Base-by-base conservation (phyloP, 805 yeast genomes). In the Barnettozyma populi region DNA sequence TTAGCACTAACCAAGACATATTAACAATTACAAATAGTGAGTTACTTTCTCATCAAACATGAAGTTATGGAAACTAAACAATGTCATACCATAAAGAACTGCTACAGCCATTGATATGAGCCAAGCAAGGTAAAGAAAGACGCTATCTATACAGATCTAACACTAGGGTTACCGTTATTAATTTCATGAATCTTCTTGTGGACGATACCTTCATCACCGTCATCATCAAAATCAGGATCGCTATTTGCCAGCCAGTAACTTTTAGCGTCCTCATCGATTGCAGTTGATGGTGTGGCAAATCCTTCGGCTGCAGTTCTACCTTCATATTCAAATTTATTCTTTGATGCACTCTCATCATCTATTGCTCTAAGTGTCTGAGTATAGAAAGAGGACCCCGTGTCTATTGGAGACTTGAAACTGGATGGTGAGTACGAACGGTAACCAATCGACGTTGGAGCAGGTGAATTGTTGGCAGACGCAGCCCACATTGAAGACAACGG, bases 401-500 rank as follows among this genome's bases (percentile, higher is more conserved):
- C 56, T n/a, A 51, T 46, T 20, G 55, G 51, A 2, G 50, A 24
- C 13, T 43, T 49, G 11, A 32, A 36, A 7, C 46, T 44, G 1
- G 50, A 37, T 41, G 47, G 42, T 19, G 44, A 10, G 23, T 35
- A 52, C 0, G 41, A 19, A 39, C 45, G 36, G 11, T 38, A 44
- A 5, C 60, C 57, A 3, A 64, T 38, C 1, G 80, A 71, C 3
- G 68, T 66, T 20, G 82, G 74, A 8, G 55, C 55, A 4, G 73
- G 48, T 2, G 73, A 59, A 47, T 77, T 78, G 56, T 82, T 81
- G 1, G 84, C 73, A 2, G 89, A 71, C 4, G 83, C 70, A 0
- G 97, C 95, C 97, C 97, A 90, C 76, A 90, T 76, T 0, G 96
- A 79, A 0, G 96, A 80, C 43, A 90, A 65, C 1, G 97, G 97